Evolutionary conservation across 2,329 filamentous ascomycete genomes (phyloP).

Genomic region (Arthrobotrys pseudoclavata): DNA sequence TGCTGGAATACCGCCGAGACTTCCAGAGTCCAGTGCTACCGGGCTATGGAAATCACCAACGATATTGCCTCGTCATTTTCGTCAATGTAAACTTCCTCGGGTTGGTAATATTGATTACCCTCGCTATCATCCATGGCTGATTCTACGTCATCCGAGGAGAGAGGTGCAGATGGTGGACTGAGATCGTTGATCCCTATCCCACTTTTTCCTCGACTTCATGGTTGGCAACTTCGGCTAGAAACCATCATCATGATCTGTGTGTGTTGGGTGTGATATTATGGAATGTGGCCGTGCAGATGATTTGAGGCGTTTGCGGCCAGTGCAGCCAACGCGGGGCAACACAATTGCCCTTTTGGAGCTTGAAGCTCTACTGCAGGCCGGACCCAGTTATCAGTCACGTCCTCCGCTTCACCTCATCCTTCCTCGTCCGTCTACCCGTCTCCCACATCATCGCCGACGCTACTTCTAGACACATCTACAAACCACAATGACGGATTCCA

Average conservation of each 20-base stretch:
- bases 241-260: background rate
- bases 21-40: background rate
- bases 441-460: background rate
- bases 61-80: background rate
- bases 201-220: background rate
- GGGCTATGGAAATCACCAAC: background rate
- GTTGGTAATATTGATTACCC: background rate
- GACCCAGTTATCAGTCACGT: slow-evolving; percentile 45
- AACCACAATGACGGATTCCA: slow-evolving; percentile 65
- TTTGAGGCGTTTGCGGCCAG: slow-evolving; percentile 5
- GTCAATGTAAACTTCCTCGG: background rate
- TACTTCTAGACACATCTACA: background rate
- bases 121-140: background rate
- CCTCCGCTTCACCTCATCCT: slow-evolving; percentile 28
- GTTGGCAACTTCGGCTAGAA: no score
- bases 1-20: background rate
- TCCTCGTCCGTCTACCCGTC: background rate
- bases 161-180: no score
- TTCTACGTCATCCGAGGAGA: background rate
- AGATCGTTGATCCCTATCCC: background rate
- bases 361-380: slow-evolving; percentile 20
- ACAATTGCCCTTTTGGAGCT: slow-evolving; percentile 46
- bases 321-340: slow-evolving; percentile 44
- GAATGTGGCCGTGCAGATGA: background rate
- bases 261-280: slow-evolving; percentile 8